phyloP scores from a whole-genome alignment of 257 asterid species.

The Solanum bulbocastanum region DNA sequence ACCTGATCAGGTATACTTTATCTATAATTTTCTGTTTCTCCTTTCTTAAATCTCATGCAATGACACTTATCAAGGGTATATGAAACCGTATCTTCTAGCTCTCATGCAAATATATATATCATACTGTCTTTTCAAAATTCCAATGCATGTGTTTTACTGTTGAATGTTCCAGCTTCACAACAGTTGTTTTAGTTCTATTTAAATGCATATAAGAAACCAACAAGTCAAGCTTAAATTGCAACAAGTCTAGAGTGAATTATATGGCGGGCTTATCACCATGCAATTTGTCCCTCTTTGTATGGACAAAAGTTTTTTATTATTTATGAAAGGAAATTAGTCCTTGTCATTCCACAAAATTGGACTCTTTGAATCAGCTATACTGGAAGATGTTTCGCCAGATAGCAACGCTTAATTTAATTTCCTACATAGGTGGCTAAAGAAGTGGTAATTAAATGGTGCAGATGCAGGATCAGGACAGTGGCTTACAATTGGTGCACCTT shows the following conservation, averaged over 20 bases:
- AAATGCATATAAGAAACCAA: background rate
- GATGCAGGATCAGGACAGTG: conserved; percentile 59
- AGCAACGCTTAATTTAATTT: background rate
- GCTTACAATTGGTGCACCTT: conserved; percentile 70
- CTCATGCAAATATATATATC: background rate
- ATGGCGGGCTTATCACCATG: background rate
- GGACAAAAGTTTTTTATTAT: background rate
- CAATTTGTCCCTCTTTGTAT: background rate
- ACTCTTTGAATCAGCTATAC: background rate
- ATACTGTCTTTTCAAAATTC: background rate
- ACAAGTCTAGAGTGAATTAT: background rate
- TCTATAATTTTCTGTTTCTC: background rate
- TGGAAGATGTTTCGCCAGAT: background rate
- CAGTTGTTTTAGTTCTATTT: background rate
- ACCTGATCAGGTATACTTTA: conserved; percentile 45
- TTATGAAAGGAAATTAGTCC: background rate
- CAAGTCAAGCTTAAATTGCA: background rate
- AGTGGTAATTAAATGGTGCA: background rate
- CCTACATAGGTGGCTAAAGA: background rate
- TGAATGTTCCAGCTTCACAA: background rate
- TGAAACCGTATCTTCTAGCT: background rate
- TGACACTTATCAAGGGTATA: background rate
- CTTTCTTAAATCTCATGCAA: background rate
- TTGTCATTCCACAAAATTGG: background rate
- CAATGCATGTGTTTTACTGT: background rate